Base-by-base conservation (phyloP, 148 eudicot genomes). In the Chenopodium berlandieri region DNA sequence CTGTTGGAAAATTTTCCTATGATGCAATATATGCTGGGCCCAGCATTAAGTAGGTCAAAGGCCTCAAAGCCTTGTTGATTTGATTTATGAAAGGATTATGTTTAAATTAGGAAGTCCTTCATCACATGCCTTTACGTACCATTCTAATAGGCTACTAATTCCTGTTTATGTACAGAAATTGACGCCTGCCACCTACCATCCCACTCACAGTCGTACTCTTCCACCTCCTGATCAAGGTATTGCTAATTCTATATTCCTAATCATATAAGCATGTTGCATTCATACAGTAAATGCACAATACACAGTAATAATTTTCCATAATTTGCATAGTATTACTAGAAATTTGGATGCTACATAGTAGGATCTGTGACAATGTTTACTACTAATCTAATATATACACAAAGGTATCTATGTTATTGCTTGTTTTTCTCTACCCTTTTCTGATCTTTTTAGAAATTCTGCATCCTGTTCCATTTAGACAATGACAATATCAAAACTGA, bases 191-290 rank as follows among this genome's bases (percentile, higher is more conserved):
- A 91, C 97, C 64, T 93, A 93, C 79, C 91, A 84, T 86, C 97
- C 95, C 64, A 93, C 97, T 84, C 95, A 91, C 84, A 90, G 86
- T 80, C 94, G 94, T 23, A 89, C 93, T 56, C 87, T 91, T 81
- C 95, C 95, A 32, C 95, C 97, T 16, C 93, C 95, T 63, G 90
- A 90, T 89, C 97, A 93, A 88, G 95, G 97, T 93, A 82, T 65
- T 73, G 60, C 19, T 58, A 60, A 81, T 58, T 52, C 44, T 69
- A 12, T 48, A 56, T 71, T 25, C 48, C 8, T 77, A n/a, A 31
- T 30, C 75, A 50, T 4, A 37, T 52, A 76, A 34, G 25, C 62
- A 14, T 79, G 27, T 82, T 79, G 19, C 50, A 71, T 64, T 72
- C 13, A 20, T 44, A n/a, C 46, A 30, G 32, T 47, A 25, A 40